Evolutionary conservation across 306 rosid genomes (phyloP), one percentile per base, ranked within the genome.

Genomic region (Lathyrus sativus): DNA sequence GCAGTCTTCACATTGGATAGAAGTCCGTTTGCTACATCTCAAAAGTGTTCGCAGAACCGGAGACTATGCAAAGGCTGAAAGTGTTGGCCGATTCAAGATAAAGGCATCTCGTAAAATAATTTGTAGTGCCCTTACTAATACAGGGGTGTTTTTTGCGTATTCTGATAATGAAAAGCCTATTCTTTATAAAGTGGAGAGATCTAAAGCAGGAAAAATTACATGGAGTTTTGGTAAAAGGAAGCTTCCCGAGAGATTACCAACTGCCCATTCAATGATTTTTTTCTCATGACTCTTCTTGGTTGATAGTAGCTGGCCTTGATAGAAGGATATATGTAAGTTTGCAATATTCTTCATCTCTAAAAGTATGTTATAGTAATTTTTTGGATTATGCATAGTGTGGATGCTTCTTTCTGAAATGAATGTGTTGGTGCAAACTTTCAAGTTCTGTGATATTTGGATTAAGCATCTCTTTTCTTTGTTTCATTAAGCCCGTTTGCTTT

Each of bases 231-330:
- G 33, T 65, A 84, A 76, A 81, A 85, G 78, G 82, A 67, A 63
- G 49, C 96, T 95, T 74, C 91, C 92, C 31, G 76, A 3, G 39
- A 74, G 62, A 43, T 79, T 95, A 56, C 99, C 96, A 5, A 90
- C 74, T 83, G 96, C 95, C 28, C 99, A 95, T 75, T 85, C 88
- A 2, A 84, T 95, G 96, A 81, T 87, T 62, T 95, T n/a, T 95
- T 76, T 85, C 88, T 76, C 84, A 73, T 6, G 99, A 95, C 81
- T 90, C 99, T 46, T 87, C 99, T 49, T 85, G 88, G 73, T 77
- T 95, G 79, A 78, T 95, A 77, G 71, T 95, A 54, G 96, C 99
- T 17, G 97, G 97, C 67, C 85, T 81, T 75, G 97, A 95, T 67
- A 83, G 87, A 81, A 85, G 79, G 75, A 88, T 95, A 79, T 88